Conservation (phyloP, 1,284 basidiomycete genomes). For the Cryptococcus neoformans region DNA sequence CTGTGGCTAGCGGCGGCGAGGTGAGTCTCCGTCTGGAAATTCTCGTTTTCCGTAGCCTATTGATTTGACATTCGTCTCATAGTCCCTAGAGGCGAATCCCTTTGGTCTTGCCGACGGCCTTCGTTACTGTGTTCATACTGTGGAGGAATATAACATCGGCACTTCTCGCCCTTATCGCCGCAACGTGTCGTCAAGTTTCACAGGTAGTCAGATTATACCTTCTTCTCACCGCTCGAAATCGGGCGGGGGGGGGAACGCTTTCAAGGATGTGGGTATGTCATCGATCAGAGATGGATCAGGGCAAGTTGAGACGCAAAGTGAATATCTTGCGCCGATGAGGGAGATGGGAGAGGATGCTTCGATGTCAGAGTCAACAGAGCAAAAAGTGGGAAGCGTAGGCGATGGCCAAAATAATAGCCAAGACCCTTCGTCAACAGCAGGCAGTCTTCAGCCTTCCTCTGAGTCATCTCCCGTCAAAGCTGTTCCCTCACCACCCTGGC, state of each 20-base stretch:
- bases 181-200: constrained; percentile 14
- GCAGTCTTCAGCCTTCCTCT: not conserved
- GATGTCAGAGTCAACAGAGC: constrained; percentile 6
- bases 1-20: constrained; percentile 71
- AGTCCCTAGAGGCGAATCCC: constrained; percentile 50
- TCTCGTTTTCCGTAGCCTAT: not conserved
- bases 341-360: not conserved
- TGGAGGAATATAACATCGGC: constrained; percentile 78
- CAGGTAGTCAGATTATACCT: constrained; percentile 7
- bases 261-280: not conserved
- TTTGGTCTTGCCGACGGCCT: constrained; percentile 76
- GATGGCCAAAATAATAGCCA: not conserved
- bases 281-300: not conserved
- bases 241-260: not conserved
- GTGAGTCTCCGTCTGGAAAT: constrained; percentile 51
- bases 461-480: constrained; percentile 3
- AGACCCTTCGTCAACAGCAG: not conserved
- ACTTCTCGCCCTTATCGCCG: constrained; percentile 16
- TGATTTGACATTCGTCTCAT: constrained; percentile 54
- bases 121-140: constrained; percentile 89
- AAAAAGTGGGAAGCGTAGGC: not conserved
- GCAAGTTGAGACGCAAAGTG: constrained; percentile 2
- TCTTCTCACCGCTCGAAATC: constrained; percentile 1
- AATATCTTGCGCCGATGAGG: constrained; percentile 15
- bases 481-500: not conserved